phyloP scores from a whole-genome alignment of 1,284 basidiomycete species.

The Boletus holoroseus region DNA sequence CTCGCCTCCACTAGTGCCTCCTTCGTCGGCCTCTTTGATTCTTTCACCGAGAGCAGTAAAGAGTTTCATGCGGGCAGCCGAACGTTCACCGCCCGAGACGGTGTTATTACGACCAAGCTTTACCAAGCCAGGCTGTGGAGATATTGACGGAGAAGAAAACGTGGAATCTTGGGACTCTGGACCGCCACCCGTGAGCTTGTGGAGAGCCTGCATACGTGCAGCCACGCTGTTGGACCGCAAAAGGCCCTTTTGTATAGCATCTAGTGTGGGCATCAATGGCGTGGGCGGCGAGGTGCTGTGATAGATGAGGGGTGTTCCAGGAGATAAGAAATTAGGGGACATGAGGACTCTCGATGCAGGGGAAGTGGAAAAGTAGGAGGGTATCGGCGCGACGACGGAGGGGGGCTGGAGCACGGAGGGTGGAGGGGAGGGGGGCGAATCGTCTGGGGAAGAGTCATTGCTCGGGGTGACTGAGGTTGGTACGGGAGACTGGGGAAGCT shows the following conservation, averaged over 20 bases:
- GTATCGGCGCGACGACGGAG: slow-evolving; percentile 58
- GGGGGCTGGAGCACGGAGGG: slow-evolving; percentile 40
- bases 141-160: slow-evolving; percentile 37
- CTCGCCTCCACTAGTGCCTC: slow-evolving; percentile 58
- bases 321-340: slow-evolving; percentile 47
- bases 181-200: slow-evolving; percentile 64
- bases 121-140: slow-evolving; percentile 45
- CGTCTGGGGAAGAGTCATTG: slow-evolving; percentile 67
- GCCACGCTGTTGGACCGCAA: slow-evolving; percentile 75
- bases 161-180: slow-evolving; percentile 42
- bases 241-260: slow-evolving; percentile 63
- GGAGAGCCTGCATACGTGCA: slow-evolving; percentile 64
- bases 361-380: slow-evolving; percentile 52
- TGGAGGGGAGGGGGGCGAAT: slow-evolving; percentile 39
- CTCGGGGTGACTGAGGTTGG: slow-evolving; percentile 41
- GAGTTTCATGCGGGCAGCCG: slow-evolving; percentile 61
- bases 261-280: slow-evolving; percentile 61
- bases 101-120: slow-evolving; percentile 69
- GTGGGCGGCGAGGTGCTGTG: slow-evolving; percentile 61
- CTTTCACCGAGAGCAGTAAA: slow-evolving; percentile 59
- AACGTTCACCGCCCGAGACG: slow-evolving; percentile 69
- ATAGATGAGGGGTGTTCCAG: slow-evolving; percentile 50
- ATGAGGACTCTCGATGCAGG: slow-evolving; percentile 47
- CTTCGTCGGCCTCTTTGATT: slow-evolving; percentile 57
- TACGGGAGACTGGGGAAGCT: slow-evolving; percentile 42